Percentiles rank a stretch among this genome's conserved stretches.
phyloP scores from a whole-genome alignment of 768 basidiomycete genomes.

The Suillus spraguei region DNA sequence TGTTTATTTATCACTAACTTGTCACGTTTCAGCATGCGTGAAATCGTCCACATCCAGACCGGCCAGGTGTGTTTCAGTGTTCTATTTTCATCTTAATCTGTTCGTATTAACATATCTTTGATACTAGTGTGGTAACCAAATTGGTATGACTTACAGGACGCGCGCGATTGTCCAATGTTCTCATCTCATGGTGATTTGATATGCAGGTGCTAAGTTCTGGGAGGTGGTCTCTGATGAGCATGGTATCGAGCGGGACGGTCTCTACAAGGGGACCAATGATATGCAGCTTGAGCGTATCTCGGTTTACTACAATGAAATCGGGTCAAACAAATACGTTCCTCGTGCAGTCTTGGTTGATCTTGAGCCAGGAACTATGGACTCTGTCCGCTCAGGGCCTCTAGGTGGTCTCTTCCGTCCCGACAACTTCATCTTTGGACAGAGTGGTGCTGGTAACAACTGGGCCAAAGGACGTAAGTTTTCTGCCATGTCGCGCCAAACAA shows the following conservation, averaged over 20 bases:
- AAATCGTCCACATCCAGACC: slow-evolving; percentile 99
- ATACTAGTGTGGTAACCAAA: slow-evolving; percentile 96
- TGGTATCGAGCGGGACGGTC: slow-evolving; percentile 91
- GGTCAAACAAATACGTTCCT: slow-evolving; percentile 96
- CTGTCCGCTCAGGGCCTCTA: slow-evolving; percentile 86
- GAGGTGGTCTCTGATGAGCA: slow-evolving; percentile 99
- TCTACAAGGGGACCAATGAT: slow-evolving; percentile 92
- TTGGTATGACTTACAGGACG: slow-evolving; percentile 58
- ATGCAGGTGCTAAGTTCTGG: slow-evolving; percentile 91
- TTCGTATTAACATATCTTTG: slow-evolving; percentile 33
- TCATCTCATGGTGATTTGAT: slow-evolving; percentile 20
- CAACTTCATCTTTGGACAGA: slow-evolving; percentile 98
- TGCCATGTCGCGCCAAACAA: background rate
- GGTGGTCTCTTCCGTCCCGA: slow-evolving; percentile 95
- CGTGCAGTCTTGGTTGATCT: slow-evolving; percentile 97
- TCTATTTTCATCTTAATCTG: slow-evolving; percentile 12
- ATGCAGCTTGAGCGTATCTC: slow-evolving; percentile 97
- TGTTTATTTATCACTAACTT: slow-evolving; percentile 28
- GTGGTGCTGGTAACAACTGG: slow-evolving; percentile 99
- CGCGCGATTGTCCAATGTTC: slow-evolving; percentile 22
- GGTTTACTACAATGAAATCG: slow-evolving; percentile 98
- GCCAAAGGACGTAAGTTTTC: slow-evolving; percentile 92
- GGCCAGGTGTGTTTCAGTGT: slow-evolving; percentile 72
- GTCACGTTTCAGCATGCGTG: slow-evolving; percentile 77
- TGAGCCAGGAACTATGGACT: slow-evolving; percentile 97